A percentile compares a stretch with the other conserved stretches of the same genome.
These are phyloP conservation scores for Pholiota molesta DNA, from an alignment of 768 basidiomycete genomes.

Conservation along the genomic window DNA sequence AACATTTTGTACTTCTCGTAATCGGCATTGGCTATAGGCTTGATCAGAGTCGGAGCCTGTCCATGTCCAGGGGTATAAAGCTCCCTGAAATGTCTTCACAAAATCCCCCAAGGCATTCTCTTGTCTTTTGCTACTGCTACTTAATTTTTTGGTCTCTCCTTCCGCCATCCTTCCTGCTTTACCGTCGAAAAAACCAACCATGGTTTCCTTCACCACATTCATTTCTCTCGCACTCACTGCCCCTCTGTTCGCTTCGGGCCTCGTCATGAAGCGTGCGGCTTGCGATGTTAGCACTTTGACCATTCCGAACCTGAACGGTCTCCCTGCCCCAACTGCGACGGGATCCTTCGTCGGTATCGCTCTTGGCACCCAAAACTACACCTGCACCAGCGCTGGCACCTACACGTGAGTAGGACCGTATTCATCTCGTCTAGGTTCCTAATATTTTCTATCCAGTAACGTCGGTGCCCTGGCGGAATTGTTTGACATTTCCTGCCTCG, in stretches of 20 bases:
- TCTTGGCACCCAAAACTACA: slow-evolving; percentile 59
- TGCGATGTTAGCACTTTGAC: slow-evolving; percentile 29
- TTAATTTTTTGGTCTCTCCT: background rate
- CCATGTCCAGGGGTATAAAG: slow-evolving; percentile 14
- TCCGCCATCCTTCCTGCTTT: background rate
- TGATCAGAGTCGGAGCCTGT: no score
- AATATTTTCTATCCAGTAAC: slow-evolving; percentile 31
- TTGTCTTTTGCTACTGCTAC: slow-evolving; percentile 17
- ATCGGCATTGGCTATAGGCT: background rate
- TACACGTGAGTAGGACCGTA: slow-evolving; percentile 42
- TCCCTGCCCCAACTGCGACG: slow-evolving; percentile 32
- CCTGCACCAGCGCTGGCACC: slow-evolving; percentile 45
- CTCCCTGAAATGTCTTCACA: background rate
- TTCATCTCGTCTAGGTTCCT: background rate
- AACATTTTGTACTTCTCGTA: background rate
- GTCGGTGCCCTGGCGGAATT: slow-evolving; percentile 55
- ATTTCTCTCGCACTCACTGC: slow-evolving; percentile 15
- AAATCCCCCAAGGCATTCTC: slow-evolving; percentile 13
- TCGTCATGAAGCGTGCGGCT: slow-evolving; percentile 16
- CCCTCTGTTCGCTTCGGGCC: slow-evolving; percentile 16
- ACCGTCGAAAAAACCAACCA: slow-evolving; percentile 1
- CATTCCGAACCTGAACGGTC: slow-evolving; percentile 18
- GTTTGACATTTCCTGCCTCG: slow-evolving; percentile 57
- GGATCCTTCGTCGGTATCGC: slow-evolving; percentile 48
- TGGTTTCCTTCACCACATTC: slow-evolving; percentile 21